A percentile compares a stretch with the other conserved stretches of the same genome.
Conservation (phyloP, 1,139 yeast genomes). For the Schizosaccharomyces versatilis region DNA sequence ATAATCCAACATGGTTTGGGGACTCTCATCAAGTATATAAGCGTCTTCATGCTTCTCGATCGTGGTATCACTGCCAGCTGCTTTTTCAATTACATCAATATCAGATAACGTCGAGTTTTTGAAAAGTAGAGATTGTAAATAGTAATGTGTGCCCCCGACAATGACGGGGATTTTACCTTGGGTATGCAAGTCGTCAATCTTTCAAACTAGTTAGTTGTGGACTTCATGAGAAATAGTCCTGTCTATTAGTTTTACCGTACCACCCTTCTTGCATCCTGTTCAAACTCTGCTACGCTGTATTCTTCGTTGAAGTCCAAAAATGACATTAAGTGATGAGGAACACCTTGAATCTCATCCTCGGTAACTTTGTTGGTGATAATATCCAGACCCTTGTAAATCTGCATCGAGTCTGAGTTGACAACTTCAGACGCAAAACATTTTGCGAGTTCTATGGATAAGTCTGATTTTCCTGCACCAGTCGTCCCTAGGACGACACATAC, state of each 20-base stretch:
- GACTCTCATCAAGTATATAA: slow-evolving; percentile 13
- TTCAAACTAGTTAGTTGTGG: neutral
- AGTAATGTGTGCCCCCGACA: slow-evolving; percentile 93
- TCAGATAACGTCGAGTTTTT: slow-evolving; percentile 26
- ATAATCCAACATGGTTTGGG: slow-evolving; percentile 31
- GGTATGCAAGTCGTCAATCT: slow-evolving; percentile 39
- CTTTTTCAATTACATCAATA: neutral
- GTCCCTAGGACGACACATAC: neutral
- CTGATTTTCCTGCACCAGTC: slow-evolving; percentile 3
- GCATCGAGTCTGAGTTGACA: slow-evolving; percentile 94
- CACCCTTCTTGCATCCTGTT: slow-evolving; percentile 35
- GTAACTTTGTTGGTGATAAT: slow-evolving; percentile 88
- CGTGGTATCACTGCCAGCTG: neutral
- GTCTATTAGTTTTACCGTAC: slow-evolving; percentile 6
- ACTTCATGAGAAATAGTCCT: slow-evolving; percentile 14
- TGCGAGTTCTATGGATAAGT: slow-evolving; percentile 61
- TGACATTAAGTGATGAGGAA: slow-evolving; percentile 71
- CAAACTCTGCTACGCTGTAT: slow-evolving; percentile 64
- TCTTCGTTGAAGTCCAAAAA: slow-evolving; percentile 44
- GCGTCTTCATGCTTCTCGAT: neutral
- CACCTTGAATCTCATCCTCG: slow-evolving; percentile 41
- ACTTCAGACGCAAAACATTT: slow-evolving; percentile 61
- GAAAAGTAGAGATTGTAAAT: slow-evolving; percentile 56
- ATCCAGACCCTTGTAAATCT: slow-evolving; percentile 53
- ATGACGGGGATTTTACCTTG: slow-evolving; percentile 63